Conservation (phyloP, 2,329 filamentous ascomycete species). For the Claviceps pazoutovae region DNA sequence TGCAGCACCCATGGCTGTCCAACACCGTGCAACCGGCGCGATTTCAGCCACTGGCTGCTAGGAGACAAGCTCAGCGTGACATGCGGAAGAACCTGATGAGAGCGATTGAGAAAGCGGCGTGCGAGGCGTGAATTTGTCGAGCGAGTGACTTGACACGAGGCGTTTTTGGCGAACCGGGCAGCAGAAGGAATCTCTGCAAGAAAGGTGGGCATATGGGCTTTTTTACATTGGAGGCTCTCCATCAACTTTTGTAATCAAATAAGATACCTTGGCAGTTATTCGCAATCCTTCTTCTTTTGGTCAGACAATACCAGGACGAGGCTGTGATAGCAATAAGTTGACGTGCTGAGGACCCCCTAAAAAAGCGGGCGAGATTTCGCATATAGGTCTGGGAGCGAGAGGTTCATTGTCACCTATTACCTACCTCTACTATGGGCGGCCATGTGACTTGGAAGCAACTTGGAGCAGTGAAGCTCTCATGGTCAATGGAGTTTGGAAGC, state of each 20-base stretch:
- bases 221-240: not conserved
- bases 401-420: too few relatives aligned
- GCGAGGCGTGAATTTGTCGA: not conserved
- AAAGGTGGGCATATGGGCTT: not conserved
- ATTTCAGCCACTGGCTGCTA: constrained; percentile 1
- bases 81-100: constrained; percentile 1
- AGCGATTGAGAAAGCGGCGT: not conserved
- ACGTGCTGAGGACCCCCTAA: not conserved
- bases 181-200: not conserved
- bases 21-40: constrained; percentile 5
- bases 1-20: not conserved
- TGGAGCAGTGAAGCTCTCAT: too few relatives aligned
- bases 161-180: not conserved
- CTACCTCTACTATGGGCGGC: not conserved
- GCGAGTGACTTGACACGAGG: not conserved
- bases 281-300: not conserved
- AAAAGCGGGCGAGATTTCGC: too few relatives aligned
- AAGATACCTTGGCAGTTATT: not conserved
- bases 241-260: not conserved
- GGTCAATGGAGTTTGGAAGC: not conserved
- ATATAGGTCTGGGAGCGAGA: too few relatives aligned
- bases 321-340: not conserved
- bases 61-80: constrained; percentile 4
- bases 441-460: too few relatives aligned
- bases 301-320: not conserved